Percentiles rank a stretch among this genome's conserved stretches.
These are phyloP conservation scores for Choanephora cucurbitarum DNA, from an alignment of 371 early-diverging fungal species.

Conservation along the genomic window DNA sequence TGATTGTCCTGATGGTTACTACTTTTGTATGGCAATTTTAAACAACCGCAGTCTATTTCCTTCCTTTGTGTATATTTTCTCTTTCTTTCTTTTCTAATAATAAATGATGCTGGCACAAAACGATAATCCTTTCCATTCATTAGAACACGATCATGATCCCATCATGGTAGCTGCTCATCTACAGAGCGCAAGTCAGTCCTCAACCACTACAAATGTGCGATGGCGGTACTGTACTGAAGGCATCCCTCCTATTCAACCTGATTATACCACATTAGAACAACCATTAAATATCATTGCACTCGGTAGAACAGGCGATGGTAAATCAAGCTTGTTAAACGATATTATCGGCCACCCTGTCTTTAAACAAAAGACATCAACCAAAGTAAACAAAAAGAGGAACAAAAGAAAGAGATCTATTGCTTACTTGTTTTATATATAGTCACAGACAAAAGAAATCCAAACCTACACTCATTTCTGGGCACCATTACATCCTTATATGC, in stretches of 20 bases:
- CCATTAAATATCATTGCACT: constrained; percentile 33
- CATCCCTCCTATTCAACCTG: not conserved
- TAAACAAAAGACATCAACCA: constrained; percentile 38
- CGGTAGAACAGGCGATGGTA: constrained; percentile 53
- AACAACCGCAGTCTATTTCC: too few species aligned
- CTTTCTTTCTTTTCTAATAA: not conserved
- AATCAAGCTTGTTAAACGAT: constrained; percentile 49
- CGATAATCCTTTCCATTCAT: constrained; percentile 24
- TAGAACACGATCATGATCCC: constrained; percentile 38
- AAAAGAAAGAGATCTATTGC: too few species aligned
- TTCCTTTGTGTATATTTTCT: not conserved
- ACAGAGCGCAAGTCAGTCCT: not conserved
- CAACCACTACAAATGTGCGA: not conserved
- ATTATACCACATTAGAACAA: not conserved
- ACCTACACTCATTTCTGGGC: constrained; percentile 40
- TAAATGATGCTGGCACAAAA: not conserved
- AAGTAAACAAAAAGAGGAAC: constrained; percentile 33
- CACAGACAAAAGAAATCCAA: constrained; percentile 40
- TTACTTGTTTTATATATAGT: constrained; percentile 34
- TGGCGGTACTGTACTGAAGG: constrained; percentile 9
- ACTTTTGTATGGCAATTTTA: too few species aligned
- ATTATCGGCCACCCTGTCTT: constrained; percentile 38
- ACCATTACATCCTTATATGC: constrained; percentile 37
- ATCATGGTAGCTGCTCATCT: constrained; percentile 32
- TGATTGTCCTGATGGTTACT: too few species aligned